These are phyloP conservation scores for Pugionium cornutum DNA, from an alignment of 345 rosid genomes.

Conservation along the genomic window DNA sequence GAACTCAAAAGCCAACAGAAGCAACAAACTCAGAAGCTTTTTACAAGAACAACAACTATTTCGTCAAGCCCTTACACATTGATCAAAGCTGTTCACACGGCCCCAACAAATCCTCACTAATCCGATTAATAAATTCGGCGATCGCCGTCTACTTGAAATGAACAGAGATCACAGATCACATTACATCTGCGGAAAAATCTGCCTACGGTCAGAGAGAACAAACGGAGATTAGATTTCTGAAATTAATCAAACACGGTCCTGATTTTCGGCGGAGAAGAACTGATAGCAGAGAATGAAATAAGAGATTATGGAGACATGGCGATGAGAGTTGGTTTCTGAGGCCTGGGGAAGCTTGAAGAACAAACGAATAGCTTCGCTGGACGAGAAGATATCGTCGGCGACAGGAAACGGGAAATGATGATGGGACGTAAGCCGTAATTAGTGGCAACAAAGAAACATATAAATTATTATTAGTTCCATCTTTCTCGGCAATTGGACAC, in stretches of 20 bases:
- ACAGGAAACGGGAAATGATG: constrained; percentile 19
- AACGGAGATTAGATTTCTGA: constrained; percentile 14
- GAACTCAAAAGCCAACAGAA: constrained; percentile 33
- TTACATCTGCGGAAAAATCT: background rate
- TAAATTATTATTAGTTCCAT: constrained; percentile 43
- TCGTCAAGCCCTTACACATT: constrained; percentile 24
- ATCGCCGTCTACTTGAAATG: constrained; percentile 29
- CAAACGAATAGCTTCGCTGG: constrained; percentile 34
- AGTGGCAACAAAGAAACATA: constrained; percentile 46
- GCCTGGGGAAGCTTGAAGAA: constrained; percentile 1
- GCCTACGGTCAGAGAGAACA: background rate
- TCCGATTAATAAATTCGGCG: constrained; percentile 32
- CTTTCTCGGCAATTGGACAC: constrained; percentile 37
- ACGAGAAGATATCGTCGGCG: constrained; percentile 34
- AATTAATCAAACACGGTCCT: background rate
- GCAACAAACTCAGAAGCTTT: constrained; percentile 19
- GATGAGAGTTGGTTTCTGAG: constrained; percentile 11
- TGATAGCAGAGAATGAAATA: background rate
- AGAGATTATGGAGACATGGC: constrained; percentile 14
- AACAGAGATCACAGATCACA: constrained; percentile 20
- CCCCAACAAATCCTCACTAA: constrained; percentile 22
- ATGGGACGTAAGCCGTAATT: constrained; percentile 41
- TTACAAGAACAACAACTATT: constrained; percentile 18
- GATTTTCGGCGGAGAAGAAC: constrained; percentile 2
- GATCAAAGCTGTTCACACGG: constrained; percentile 18